Base-by-base conservation (phyloP, 2,329 filamentous ascomycete species). In the Ascocoryne sarcoides region DNA sequence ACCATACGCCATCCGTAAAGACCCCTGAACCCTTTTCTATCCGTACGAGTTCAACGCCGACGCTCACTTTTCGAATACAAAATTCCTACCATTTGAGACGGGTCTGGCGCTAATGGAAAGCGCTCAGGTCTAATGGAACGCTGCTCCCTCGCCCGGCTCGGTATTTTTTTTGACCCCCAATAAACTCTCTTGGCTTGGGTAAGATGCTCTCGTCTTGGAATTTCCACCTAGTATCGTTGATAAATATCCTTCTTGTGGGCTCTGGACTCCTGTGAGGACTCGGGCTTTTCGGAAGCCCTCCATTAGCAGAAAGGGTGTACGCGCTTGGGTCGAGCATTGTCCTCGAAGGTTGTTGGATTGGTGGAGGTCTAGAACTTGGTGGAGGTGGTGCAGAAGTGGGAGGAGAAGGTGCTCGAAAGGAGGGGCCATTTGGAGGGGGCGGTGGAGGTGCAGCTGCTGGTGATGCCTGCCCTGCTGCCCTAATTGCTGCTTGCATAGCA, bases 131-230 rank as follows among this genome's bases (percentile, higher is more conserved):
- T 53, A 96, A 67, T 20, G 92, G 92, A 51, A 96, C 89, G 67
- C 85, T 95, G 65, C 88, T 95, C 21, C 88, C 90, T 58, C 90
- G 76, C 7, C 92, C 92, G 26, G 92, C 92, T 47, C 90, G 73
- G 63, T 96, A 98, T 59, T 77, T 79, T 60, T 83, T 88, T 15
- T 73, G 65, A 3, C 76, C 78, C n/a, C 82, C 83, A 1, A 70
- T 65, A 57, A 93, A 95, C 2, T 84, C 79, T 55, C 90, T 73
- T 16, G 90, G 90, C 53, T 88, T 90, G 0, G 92, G 90, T 34
- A 96, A 71, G 52, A 84, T 71, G 26, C 71, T 75, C 54, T 95
- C 90, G 34, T 82, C 76, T 53, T 90, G 83, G 58, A 95, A 98
- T 49, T 81, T 83, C 79, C 88, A 98, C 51, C 90, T 73, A 39